Percentiles rank a stretch among this genome's conserved stretches.
phyloP scores from a whole-genome alignment of 495 filamentous ascomycete species.

The Sporormia fimetaria region DNA sequence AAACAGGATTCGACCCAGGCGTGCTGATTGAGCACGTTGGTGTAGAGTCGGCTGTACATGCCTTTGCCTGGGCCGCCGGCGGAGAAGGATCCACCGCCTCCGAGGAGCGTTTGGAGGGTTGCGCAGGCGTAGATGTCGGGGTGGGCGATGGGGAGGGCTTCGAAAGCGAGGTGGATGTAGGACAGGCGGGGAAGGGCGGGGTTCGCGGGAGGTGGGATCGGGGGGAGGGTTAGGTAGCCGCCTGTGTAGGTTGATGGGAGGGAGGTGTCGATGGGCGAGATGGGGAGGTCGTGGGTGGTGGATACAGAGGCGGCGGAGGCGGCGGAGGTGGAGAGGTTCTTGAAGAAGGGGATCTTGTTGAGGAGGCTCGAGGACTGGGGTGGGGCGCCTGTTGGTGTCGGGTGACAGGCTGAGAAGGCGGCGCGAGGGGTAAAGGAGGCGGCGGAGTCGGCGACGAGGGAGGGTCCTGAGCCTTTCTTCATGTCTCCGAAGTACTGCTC shows the following conservation, averaged over 20 bases:
- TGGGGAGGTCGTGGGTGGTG: slow-evolving; percentile 33
- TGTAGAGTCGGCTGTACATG: slow-evolving; percentile 96
- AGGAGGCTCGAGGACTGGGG: slow-evolving; percentile 50
- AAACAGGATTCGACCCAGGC: slow-evolving; percentile 93
- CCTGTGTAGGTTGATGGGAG: slow-evolving; percentile 81
- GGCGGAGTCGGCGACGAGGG: slow-evolving; percentile 30
- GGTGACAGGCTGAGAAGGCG: slow-evolving; percentile 35
- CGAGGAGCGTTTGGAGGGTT: slow-evolving; percentile 91
- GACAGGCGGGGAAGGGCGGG: slow-evolving; percentile 71
- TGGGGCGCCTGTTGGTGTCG: slow-evolving; percentile 27
- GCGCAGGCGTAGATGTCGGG: slow-evolving; percentile 93
- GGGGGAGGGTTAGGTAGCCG: slow-evolving; percentile 75
- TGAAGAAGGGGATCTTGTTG: slow-evolving; percentile 84
- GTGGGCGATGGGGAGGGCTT: slow-evolving; percentile 81
- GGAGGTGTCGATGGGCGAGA: slow-evolving; percentile 44
- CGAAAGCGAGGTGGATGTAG: slow-evolving; percentile 90
- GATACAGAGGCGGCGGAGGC: slow-evolving; percentile 47
- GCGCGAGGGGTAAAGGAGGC: slow-evolving; percentile 1
- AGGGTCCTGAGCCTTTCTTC: slow-evolving; percentile 42
- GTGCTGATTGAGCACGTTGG: slow-evolving; percentile 93
- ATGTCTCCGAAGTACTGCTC: slow-evolving; percentile 88
- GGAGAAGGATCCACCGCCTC: slow-evolving; percentile 93
- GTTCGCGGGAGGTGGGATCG: slow-evolving; percentile 63
- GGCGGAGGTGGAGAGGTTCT: slow-evolving; percentile 70
- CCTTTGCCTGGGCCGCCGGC: slow-evolving; percentile 96